Evolutionary conservation across 2,329 filamentous ascomycete species (phyloP).

Genomic region (Cercospora sp.): DNA sequence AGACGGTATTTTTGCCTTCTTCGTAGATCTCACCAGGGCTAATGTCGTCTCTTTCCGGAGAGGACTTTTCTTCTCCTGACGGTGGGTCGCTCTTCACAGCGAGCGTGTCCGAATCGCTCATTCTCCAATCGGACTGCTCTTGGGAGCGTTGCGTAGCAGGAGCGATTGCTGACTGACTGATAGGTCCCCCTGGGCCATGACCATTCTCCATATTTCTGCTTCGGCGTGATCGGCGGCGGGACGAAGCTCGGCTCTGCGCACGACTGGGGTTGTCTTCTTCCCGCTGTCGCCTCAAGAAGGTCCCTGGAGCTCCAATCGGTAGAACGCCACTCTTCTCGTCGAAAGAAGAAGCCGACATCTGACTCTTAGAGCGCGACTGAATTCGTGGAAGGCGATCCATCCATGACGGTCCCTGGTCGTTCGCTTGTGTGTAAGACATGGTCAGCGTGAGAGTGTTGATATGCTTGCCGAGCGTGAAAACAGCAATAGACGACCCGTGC

Average conservation of each 20-base stretch:
- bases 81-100: conserved; percentile 41
- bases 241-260: conserved; percentile 61
- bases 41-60: conserved; percentile 21
- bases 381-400: conserved; percentile 86
- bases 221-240: conserved; percentile 62
- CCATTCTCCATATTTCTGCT: conserved; percentile 67
- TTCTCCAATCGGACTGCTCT: conserved; percentile 36
- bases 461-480: conserved; percentile 94
- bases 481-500: conserved; percentile 95
- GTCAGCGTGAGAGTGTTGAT: conserved; percentile 96
- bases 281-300: conserved; percentile 76
- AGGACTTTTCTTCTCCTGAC: conserved; percentile 24
- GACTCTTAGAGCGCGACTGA: conserved; percentile 78
- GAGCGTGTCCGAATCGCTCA: conserved; percentile 49
- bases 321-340: conserved; percentile 61
- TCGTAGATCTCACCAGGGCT: conserved; percentile 68
- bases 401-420: conserved; percentile 87
- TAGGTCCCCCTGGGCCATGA: conserved; percentile 77
- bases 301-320: conserved; percentile 68
- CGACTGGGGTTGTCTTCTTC: conserved; percentile 71
- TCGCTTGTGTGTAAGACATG: conserved; percentile 90
- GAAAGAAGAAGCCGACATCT: conserved; percentile 66
- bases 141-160: conserved; percentile 52
- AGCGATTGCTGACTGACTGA: conserved; percentile 85
- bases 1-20: conserved; percentile 74